Evolutionary conservation across 495 filamentous ascomycete genomes (phyloP), one percentile per base, ranked within the genome.

Genomic region (Pseudomonodictys pantanalensis): DNA sequence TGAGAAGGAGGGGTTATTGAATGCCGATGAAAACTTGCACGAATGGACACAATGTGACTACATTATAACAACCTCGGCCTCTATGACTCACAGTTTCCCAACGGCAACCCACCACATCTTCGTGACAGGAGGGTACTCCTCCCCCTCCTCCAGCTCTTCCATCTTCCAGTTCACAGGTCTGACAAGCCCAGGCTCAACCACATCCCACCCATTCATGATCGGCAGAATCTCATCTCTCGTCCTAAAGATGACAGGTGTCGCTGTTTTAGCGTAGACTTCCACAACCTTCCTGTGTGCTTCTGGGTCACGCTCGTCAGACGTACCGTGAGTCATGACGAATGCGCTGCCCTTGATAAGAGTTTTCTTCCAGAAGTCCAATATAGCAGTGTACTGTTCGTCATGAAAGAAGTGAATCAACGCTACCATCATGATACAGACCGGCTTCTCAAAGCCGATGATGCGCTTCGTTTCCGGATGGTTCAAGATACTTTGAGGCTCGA

Each of bases 151-250:
- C n/a, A 42, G 18, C 50, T 56, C 53, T 3, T 56, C 35, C 25
- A 56, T 48, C 26, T 28, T 56, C 53, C 53, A 56, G 9, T 17
- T 11, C 9, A 32, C 53, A 7, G 32, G n/a, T 20, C 32, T 48
- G 12, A 33, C 17, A n/a, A 56, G 22, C 28, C 53, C 53, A 11
- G 53, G 42, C 9, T 56, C 53, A 20, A 46, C 41, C 26, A 56
- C 5, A 17, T 56, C 2, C 39, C 39, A 56, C 20, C 53, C 53
- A 4, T 48, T 15, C 24, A 56, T 32, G 24, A 42, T 25, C 6
- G 29, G 29, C 20, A 4, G 15, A 8, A 39, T 41, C 33, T 54
- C 50, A 7, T 38, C 32, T 24, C 35, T 22, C 17, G 30, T 5
- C 33, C 50, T n/a, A 17, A 54, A 42, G 10, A 18, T 12, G 11